Conservation (phyloP, 2,329 filamentous ascomycete species). For the Xylaria sp. region DNA sequence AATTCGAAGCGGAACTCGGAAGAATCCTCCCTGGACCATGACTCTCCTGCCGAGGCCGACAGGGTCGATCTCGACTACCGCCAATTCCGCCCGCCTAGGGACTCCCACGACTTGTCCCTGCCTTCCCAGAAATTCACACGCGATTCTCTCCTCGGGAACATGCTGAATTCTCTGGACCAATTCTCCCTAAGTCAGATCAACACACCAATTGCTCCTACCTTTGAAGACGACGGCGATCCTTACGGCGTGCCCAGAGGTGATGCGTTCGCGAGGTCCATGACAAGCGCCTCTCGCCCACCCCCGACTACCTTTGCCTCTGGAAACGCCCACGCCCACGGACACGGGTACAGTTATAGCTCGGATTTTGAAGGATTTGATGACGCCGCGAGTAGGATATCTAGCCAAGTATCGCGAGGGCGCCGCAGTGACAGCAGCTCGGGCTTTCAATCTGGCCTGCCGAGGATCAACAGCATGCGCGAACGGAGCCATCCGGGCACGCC, state of each 20-base stretch:
- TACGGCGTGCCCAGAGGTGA: constrained; percentile 44
- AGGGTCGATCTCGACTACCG: constrained; percentile 47
- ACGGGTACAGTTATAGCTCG: constrained; percentile 70
- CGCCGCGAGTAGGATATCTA: constrained; percentile 62
- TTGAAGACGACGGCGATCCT: constrained; percentile 53
- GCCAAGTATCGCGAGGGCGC: constrained; percentile 66
- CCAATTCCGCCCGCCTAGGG: constrained; percentile 55
- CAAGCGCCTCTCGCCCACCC: constrained; percentile 43
- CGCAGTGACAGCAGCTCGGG: constrained; percentile 86
- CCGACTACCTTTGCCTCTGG: constrained; percentile 38
- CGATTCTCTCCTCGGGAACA: constrained; percentile 93
- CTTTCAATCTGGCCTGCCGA: constrained; percentile 68
- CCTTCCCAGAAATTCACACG: constrained; percentile 80
- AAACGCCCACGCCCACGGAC: constrained; percentile 44
- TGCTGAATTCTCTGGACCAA: constrained; percentile 92
- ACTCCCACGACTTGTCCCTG: constrained; percentile 89
- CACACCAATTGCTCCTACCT: constrained; percentile 49
- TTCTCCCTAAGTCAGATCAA: constrained; percentile 68
- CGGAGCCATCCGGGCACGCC: constrained; percentile 52
- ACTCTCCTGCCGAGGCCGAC: constrained; percentile 46
- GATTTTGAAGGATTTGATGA: constrained; percentile 69
- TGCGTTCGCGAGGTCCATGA: constrained; percentile 47
- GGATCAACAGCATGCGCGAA: constrained; percentile 72
- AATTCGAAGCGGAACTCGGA: constrained; percentile 44
- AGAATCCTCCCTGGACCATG: constrained; percentile 49